Conservation (phyloP, 2,329 filamentous ascomycete species). For the Reticulascus tulasneorum region DNA sequence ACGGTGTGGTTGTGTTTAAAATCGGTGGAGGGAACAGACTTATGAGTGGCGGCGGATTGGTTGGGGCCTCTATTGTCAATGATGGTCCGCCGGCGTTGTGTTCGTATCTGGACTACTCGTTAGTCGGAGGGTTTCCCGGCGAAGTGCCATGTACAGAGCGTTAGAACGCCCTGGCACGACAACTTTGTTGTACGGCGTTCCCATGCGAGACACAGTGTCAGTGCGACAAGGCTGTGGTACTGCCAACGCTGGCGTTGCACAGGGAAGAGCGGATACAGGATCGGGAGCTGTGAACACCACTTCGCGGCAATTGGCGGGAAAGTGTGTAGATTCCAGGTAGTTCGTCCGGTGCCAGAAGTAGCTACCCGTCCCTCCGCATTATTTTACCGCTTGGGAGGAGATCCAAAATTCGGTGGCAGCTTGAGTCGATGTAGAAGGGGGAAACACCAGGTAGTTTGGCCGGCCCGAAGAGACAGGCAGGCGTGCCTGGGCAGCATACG, state of each 20-base stretch:
- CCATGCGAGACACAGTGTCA: conserved; percentile 27
- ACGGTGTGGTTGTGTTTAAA: conserved; percentile 42
- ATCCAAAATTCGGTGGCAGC: background rate
- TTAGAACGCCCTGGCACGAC: conserved; percentile 26
- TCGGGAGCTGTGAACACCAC: conserved; percentile 33
- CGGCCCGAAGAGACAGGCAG: too few species aligned
- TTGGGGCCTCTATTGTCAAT: conserved; percentile 48
- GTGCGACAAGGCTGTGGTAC: conserved; percentile 35
- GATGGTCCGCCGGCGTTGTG: conserved; percentile 50
- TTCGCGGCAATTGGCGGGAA: conserved; percentile 28
- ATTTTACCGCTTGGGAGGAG: conserved; percentile 1
- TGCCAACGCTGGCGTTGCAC: conserved; percentile 42
- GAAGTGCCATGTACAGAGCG: conserved; percentile 17
- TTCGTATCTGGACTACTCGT: conserved; percentile 44
- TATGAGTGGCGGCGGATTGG: conserved; percentile 47
- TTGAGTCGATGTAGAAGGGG: conserved; percentile 1
- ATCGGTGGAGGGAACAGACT: conserved; percentile 48
- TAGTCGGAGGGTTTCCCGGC: conserved; percentile 13
- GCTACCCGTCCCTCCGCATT: conserved; percentile 27
- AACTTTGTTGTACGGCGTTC: conserved; percentile 32
- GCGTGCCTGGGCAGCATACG: background rate
- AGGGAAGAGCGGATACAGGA: conserved; percentile 33
- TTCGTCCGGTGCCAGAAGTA: conserved; percentile 28
- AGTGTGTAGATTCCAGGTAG: conserved; percentile 28
- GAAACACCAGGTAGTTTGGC: too few species aligned